A percentile compares a stretch with the other conserved stretches of the same genome.
Evolutionary conservation across 306 rosid species (phyloP).

Genomic region (Betula pendula): DNA sequence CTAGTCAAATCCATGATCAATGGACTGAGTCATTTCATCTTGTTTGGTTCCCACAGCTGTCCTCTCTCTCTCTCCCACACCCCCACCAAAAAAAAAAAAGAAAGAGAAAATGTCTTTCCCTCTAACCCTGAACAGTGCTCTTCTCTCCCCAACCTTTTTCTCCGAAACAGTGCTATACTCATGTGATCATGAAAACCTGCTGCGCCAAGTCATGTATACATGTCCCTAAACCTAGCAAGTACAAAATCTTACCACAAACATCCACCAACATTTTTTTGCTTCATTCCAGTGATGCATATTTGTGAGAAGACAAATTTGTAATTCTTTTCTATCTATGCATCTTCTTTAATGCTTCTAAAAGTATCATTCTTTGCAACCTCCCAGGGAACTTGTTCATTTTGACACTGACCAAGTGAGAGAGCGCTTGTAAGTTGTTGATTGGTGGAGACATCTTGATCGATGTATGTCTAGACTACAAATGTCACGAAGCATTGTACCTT

Average conservation of each 20-base stretch:
- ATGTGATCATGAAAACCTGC: neutral
- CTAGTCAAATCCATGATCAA: neutral
- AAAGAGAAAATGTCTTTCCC: neutral
- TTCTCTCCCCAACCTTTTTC: no score
- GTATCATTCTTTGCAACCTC: neutral
- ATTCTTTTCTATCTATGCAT: neutral
- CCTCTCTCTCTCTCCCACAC: neutral
- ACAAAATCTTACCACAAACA: neutral
- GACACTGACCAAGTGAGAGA: neutral
- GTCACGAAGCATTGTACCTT: neutral
- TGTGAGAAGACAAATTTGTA: neutral
- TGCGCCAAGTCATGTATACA: neutral
- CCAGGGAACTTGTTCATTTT: neutral
- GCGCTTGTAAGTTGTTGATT: neutral
- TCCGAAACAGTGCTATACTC: neutral
- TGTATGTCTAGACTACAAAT: neutral
- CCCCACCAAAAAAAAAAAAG: no score
- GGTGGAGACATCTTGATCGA: neutral
- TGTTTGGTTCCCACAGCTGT: neutral
- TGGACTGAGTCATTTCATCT: neutral
- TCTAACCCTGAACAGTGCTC: neutral
- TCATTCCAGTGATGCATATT: neutral
- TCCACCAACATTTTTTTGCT: neutral
- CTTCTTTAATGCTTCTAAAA: neutral
- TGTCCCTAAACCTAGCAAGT: neutral